These are phyloP conservation scores for Aspergillus uvarum DNA, from an alignment of 2,329 filamentous ascomycete species.

Conservation along the genomic window DNA sequence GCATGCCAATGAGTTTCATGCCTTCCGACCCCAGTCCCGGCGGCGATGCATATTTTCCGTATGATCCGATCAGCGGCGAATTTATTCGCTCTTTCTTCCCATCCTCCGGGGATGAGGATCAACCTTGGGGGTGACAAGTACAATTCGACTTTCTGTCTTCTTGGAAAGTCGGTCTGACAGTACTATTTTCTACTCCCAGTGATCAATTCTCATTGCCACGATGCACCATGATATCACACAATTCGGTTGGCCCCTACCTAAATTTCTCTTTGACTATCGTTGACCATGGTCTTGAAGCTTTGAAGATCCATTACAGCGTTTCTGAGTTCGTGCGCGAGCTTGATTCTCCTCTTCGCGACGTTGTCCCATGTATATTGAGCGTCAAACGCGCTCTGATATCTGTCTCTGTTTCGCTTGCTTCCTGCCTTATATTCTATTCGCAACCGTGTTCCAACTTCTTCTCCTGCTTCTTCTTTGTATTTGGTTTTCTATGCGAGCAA, in stretches of 20 bases:
- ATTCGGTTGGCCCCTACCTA: conserved; percentile 1
- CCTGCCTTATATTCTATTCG: no score
- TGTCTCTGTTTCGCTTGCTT: no score
- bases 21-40: conserved; percentile 15
- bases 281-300: no score
- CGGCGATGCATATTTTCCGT: conserved; percentile 37
- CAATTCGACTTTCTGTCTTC: background rate
- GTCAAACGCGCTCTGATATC: no score
- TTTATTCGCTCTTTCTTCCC: conserved; percentile 44
- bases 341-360: no score
- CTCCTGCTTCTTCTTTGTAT: no score
- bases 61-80: conserved; percentile 40
- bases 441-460: no score
- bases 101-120: conserved; percentile 23
- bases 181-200: no score
- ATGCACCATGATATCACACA: background rate
- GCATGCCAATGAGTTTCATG: conserved; percentile 3
- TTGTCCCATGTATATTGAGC: no score
- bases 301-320: no score
- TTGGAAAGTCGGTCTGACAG: background rate
- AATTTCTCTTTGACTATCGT: background rate
- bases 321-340: no score
- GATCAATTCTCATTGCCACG: background rate
- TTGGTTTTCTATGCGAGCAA: no score
- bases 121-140: conserved; percentile 21